phyloP scores from a whole-genome alignment of 768 basidiomycete genomes.

The Hypholoma fasciculare region DNA sequence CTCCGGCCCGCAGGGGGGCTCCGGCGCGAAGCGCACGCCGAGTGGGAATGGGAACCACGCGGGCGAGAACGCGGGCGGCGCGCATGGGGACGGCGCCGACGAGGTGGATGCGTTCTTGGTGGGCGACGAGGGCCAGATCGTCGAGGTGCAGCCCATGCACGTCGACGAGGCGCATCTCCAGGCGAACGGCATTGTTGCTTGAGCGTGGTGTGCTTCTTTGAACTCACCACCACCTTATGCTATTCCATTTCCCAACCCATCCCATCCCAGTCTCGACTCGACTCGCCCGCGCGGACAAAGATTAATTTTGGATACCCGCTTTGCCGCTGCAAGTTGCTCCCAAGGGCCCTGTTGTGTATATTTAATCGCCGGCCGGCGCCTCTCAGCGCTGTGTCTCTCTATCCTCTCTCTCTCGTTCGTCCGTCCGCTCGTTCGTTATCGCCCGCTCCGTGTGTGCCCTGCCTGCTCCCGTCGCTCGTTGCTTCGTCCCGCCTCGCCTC shows the following conservation, averaged over 20 bases:
- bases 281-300: conserved; percentile 4
- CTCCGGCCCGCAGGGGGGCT: conserved; percentile 74
- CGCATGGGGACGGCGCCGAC: conserved; percentile 34
- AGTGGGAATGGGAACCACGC: conserved; percentile 33
- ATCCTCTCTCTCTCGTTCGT: conserved; percentile 10
- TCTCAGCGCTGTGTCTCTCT: conserved; percentile 22
- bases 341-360: conserved; percentile 1
- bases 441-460: conserved; percentile 11
- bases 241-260: too few relatives aligned
- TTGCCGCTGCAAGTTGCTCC: conserved; percentile 7
- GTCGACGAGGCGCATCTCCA: conserved; percentile 34
- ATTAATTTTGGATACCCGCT: conserved; percentile 32
- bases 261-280: not conserved
- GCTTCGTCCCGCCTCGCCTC: conserved; percentile 23
- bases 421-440: conserved; percentile 3
- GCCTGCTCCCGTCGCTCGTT: conserved; percentile 26
- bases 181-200: conserved; percentile 28
- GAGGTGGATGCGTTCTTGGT: conserved; percentile 30
- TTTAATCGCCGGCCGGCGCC: conserved; percentile 15
- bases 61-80: conserved; percentile 34
- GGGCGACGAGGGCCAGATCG: conserved; percentile 23
- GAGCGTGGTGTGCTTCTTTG: conserved; percentile 9
- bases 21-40: conserved; percentile 46
- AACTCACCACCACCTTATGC: too few relatives aligned
- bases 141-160: conserved; percentile 36